A percentile compares a stretch with the other conserved stretches of the same genome.
These are phyloP conservation scores for Eucalyptus grandis DNA, from an alignment of 345 rosid genomes.

Conservation along the genomic window DNA sequence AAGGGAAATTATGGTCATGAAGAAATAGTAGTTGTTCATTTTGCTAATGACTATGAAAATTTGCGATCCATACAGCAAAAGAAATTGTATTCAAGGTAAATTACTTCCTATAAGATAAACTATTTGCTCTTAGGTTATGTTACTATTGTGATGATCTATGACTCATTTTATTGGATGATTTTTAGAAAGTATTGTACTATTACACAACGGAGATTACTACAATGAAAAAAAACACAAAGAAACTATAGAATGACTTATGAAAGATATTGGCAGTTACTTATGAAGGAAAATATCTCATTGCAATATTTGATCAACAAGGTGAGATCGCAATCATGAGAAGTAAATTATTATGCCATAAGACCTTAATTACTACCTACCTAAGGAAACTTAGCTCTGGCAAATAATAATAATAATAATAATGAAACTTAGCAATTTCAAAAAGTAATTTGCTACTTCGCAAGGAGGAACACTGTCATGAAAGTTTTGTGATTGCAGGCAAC, in stretches of 20 bases:
- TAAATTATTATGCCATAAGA: not conserved
- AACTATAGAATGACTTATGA: not conserved
- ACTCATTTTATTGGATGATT: too few relatives aligned
- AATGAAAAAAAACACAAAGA: not conserved
- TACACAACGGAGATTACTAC: fast-evolving
- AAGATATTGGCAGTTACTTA: not conserved
- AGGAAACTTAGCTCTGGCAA: not conserved
- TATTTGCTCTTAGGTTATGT: not conserved
- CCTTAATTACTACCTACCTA: not conserved
- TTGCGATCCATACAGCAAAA: fast-evolving
- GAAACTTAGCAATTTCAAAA: not conserved
- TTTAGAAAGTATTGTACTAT: fast-evolving
- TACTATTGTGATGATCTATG: fast-evolving
- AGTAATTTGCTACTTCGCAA: not conserved
- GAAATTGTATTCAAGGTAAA: not conserved
- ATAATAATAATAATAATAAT: fast-evolving
- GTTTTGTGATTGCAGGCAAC: not conserved
- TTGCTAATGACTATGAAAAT: not conserved
- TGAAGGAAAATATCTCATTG: not conserved
- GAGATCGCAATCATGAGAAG: not conserved
- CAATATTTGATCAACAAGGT: not conserved
- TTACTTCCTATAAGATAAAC: not conserved
- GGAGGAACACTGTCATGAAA: not conserved
- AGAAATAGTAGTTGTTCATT: fast-evolving
- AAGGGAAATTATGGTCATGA: too few relatives aligned